Evolutionary conservation across 768 basidiomycete species (phyloP).

Genomic region (Boletus subcaerulescens): DNA sequence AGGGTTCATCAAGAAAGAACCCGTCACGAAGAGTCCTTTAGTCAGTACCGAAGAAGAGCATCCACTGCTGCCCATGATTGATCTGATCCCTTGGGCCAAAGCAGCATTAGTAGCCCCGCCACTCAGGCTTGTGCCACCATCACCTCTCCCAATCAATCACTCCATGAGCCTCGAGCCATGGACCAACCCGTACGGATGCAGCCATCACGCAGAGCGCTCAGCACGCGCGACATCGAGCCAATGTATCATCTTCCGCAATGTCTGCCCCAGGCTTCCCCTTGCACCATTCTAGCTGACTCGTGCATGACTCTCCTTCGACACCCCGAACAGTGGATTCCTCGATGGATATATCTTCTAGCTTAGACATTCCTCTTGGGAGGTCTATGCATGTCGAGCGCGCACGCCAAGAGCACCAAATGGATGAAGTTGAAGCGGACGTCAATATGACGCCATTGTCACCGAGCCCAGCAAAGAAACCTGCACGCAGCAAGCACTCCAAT

Average conservation of each 20-base stretch:
- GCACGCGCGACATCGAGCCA: constrained; percentile 31
- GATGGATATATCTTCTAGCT: constrained; percentile 14
- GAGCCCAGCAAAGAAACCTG: constrained; percentile 37
- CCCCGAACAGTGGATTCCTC: constrained; percentile 24
- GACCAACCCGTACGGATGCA: constrained; percentile 52
- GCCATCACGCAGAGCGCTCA: constrained; percentile 54
- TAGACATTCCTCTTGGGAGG: constrained; percentile 32
- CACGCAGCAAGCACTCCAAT: constrained; percentile 16
- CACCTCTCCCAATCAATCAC: constrained; percentile 27
- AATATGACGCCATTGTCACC: constrained; percentile 49
- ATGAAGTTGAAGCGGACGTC: constrained; percentile 39
- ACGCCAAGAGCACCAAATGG: constrained; percentile 22
- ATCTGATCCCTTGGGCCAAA: constrained; percentile 23
- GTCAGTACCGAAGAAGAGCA: constrained; percentile 28
- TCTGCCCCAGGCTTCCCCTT: constrained; percentile 38
- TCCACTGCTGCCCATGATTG: constrained; percentile 14
- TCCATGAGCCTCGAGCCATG: constrained; percentile 68
- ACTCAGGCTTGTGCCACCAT: constrained; percentile 13
- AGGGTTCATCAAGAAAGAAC: constrained; percentile 69
- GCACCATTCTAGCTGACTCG: constrained; percentile 15
- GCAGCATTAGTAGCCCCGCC: neutral
- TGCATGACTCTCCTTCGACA: constrained; percentile 19
- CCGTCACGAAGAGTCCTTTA: constrained; percentile 78
- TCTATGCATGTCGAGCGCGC: constrained; percentile 39
- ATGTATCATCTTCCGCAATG: constrained; percentile 31